Percentiles rank a stretch among this genome's conserved stretches.
phyloP scores from a whole-genome alignment of 2,329 filamentous ascomycete genomes.

The Ceratocystis ficicola region DNA sequence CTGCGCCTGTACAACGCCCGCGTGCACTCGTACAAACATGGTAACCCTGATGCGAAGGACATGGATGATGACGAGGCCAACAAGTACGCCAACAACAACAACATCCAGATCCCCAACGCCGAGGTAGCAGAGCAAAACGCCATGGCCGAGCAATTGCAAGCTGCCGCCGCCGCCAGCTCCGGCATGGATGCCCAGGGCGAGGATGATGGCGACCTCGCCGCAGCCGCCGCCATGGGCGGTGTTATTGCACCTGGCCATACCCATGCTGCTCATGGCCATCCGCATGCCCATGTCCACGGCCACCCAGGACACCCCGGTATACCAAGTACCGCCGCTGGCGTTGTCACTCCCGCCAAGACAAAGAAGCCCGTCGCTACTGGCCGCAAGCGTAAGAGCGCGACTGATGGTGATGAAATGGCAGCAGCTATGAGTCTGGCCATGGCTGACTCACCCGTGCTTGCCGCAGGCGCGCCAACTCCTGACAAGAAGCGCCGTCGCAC shows the following conservation, averaged over 20 bases:
- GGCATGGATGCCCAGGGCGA: conserved; percentile 33
- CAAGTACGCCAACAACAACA: conserved; percentile 46
- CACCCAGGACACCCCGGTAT: not conserved
- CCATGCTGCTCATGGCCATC: conserved; percentile 22
- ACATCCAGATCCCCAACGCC: conserved; percentile 43
- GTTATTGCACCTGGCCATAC: not conserved
- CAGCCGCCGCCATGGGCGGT: not conserved
- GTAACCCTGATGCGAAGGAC: conserved; percentile 45
- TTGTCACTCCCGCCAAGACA: conserved; percentile 38
- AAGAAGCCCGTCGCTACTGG: conserved; percentile 39
- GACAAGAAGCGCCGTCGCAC: conserved; percentile 52
- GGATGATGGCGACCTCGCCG: conserved; percentile 31
- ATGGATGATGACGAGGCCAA: conserved; percentile 51
- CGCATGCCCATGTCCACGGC: not conserved
- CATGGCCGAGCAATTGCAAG: conserved; percentile 47
- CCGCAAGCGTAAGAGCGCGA: conserved; percentile 45
- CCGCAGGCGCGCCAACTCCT: conserved; percentile 35
- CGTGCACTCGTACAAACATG: conserved; percentile 51
- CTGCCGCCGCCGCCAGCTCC: conserved; percentile 29
- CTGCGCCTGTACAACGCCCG: conserved; percentile 53
- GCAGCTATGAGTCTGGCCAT: conserved; percentile 32
- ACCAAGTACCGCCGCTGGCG: not conserved
- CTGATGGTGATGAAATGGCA: conserved; percentile 27
- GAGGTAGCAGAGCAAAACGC: conserved; percentile 41
- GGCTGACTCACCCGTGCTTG: conserved; percentile 30